These are phyloP conservation scores for Hanseniaspora lachancei DNA, from an alignment of 805 yeast species.

Conservation along the genomic window DNA sequence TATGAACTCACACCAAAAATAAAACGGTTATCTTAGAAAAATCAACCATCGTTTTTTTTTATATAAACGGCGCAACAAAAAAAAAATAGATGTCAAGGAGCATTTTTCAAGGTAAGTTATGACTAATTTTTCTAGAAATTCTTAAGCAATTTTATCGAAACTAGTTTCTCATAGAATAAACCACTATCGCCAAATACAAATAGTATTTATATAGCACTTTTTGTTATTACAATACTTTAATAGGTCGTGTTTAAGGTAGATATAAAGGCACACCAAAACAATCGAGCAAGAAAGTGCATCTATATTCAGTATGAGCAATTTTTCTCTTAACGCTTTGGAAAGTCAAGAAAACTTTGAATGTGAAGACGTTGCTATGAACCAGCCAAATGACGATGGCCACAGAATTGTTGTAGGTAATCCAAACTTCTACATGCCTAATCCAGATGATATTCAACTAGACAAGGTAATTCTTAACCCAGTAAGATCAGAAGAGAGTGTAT, in stretches of 20 bases:
- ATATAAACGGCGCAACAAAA: too few relatives aligned
- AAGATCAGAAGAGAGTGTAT: neutral
- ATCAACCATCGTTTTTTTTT: too few relatives aligned
- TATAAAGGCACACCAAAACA: neutral
- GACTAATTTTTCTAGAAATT: too few relatives aligned
- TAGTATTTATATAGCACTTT: too few relatives aligned
- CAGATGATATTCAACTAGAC: slow-evolving; percentile 5
- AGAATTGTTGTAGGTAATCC: slow-evolving; percentile 7
- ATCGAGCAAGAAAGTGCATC: neutral
- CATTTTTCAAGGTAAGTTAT: too few relatives aligned
- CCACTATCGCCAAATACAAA: too few relatives aligned
- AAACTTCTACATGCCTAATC: slow-evolving; percentile 6
- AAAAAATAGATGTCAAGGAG: too few relatives aligned
- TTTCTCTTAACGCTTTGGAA: neutral
- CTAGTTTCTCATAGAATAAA: too few relatives aligned
- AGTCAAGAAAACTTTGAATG: neutral
- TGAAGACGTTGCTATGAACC: neutral
- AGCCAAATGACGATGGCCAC: neutral
- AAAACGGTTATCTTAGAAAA: too few relatives aligned
- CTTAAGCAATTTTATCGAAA: too few relatives aligned
- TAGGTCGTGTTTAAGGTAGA: neutral
- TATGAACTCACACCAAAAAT: too few relatives aligned
- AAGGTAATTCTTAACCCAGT: slow-evolving; percentile 2
- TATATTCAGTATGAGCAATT: neutral
- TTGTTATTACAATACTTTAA: neutral